Base-by-base conservation (phyloP, 169 alveolate species). In the Plasmodium relictum region DNA sequence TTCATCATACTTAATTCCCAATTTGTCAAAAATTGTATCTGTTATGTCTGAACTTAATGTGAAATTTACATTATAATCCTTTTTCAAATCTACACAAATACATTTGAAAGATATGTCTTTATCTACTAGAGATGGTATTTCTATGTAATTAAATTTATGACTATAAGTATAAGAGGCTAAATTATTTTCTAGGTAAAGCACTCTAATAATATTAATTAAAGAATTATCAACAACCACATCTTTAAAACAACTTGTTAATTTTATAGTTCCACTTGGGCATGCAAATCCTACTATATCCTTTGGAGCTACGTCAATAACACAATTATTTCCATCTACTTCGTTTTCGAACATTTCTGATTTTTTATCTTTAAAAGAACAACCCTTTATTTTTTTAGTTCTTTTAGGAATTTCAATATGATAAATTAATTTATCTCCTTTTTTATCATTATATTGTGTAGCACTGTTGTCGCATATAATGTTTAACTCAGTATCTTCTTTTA, bases 261-360 rank as follows among this genome's bases (percentile, higher is more conserved):
- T 83, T 3, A 83, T 20, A 1, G 86, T 69, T 2, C 48, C 68
- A 0, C 72, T 50, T n/a, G 91, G 91, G n/a, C 91, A 83, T 0
- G 22, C 65, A 62, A 83, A 83, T 58, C 76, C 91, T 10, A 83
- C 54, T 16, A 83, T 18, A 69, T 83, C 91, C 16, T 70, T 70
- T 37, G 91, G 85, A 9, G 22, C 3, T 0, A 56, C 91, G 22
- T 83, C 86, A 20, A 83, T 16, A 26, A 7, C 14, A 12, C 91
- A 83, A 26, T 69, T 56, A 22, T 83, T 48, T n/a, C 5, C 85
- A 22, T 20, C 16, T 54, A 16, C 22, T 24, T n/a, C 44, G 18
- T 68, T 66, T 42, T 54, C 68, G 5, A 69, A 45, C 3, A 63
- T 68, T 2, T 68, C 9, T 83, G 52, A 42, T 6, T 2, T n/a